Conservation (phyloP, 768 basidiomycete species). For the Imleria badia region DNA sequence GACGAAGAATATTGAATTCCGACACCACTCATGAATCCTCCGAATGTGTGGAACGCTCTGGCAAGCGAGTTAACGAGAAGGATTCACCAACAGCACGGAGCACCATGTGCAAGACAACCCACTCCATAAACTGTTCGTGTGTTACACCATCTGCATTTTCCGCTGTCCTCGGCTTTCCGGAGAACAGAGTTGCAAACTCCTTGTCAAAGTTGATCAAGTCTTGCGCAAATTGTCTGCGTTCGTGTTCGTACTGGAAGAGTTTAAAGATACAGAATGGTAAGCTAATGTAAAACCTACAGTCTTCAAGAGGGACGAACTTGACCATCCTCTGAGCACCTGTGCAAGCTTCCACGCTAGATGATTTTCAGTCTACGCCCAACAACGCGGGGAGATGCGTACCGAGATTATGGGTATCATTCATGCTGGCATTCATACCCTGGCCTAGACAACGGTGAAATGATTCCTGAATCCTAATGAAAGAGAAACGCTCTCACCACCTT, state of each 20-base stretch:
- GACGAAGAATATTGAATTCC: constrained; percentile 40
- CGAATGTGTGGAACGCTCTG: constrained; percentile 35
- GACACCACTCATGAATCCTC: constrained; percentile 36
- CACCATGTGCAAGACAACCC: not conserved
- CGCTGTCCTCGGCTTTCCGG: constrained; percentile 57
- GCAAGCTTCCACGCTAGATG: constrained; percentile 47
- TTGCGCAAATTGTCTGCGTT: constrained; percentile 66
- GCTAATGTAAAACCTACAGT: constrained; percentile 31
- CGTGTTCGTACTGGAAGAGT: constrained; percentile 57
- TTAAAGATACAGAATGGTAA: not conserved
- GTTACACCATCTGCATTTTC: constrained; percentile 33
- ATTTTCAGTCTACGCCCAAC: constrained; percentile 49
- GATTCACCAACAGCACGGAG: not conserved
- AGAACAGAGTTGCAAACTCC: constrained; percentile 62
- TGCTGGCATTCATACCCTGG: constrained; percentile 76
- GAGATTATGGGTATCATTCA: constrained; percentile 76
- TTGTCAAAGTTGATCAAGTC: constrained; percentile 73
- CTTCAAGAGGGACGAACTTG: constrained; percentile 36
- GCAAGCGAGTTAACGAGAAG: not conserved
- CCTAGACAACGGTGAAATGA: constrained; percentile 35
- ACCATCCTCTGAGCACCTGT: constrained; percentile 43
- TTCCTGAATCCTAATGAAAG: not conserved
- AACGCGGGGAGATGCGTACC: constrained; percentile 30
- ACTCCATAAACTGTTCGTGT: constrained; percentile 37
- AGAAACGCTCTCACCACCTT: constrained; percentile 44